These are phyloP conservation scores for Leccinum imitatum DNA, from an alignment of 768 basidiomycete genomes.

Conservation along the genomic window DNA sequence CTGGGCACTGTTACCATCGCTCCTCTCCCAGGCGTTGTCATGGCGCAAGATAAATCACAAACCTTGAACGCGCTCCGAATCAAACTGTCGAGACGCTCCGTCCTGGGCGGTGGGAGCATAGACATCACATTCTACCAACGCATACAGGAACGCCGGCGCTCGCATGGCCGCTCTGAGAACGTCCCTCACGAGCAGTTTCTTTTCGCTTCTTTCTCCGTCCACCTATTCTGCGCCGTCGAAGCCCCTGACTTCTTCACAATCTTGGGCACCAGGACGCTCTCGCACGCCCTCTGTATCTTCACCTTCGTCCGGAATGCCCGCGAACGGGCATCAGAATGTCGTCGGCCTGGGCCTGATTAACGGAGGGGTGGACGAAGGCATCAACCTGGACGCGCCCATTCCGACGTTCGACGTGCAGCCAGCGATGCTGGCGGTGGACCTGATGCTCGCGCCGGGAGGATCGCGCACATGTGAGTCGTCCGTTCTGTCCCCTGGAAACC, in stretches of 20 bases:
- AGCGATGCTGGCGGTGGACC: conserved; percentile 86
- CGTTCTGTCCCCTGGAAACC: neutral
- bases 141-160: conserved; percentile 26
- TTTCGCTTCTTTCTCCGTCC: conserved; percentile 47
- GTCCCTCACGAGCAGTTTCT: conserved; percentile 51
- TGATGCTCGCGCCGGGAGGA: conserved; percentile 80
- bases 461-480: conserved; percentile 64
- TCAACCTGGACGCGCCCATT: conserved; percentile 64
- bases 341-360: conserved; percentile 34
- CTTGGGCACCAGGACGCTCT: conserved; percentile 21
- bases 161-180: conserved; percentile 47
- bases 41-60: conserved; percentile 45
- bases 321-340: conserved; percentile 15
- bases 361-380: conserved; percentile 39
- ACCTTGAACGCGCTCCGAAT: conserved; percentile 48
- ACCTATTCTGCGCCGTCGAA: conserved; percentile 28
- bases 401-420: conserved; percentile 87
- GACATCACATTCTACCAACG: conserved; percentile 54
- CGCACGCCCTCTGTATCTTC: conserved; percentile 29
- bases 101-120: conserved; percentile 72
- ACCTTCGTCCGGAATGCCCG: conserved; percentile 6
- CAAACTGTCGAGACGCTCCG: conserved; percentile 44
- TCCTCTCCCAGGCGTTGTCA: conserved; percentile 42
- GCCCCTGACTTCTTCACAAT: conserved; percentile 24
- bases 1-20: conserved; percentile 63